Evolutionary conservation across 352 stramenopile genomes (phyloP), one percentile per base, ranked within the genome.

Genomic region (Phytophthora citricola): DNA sequence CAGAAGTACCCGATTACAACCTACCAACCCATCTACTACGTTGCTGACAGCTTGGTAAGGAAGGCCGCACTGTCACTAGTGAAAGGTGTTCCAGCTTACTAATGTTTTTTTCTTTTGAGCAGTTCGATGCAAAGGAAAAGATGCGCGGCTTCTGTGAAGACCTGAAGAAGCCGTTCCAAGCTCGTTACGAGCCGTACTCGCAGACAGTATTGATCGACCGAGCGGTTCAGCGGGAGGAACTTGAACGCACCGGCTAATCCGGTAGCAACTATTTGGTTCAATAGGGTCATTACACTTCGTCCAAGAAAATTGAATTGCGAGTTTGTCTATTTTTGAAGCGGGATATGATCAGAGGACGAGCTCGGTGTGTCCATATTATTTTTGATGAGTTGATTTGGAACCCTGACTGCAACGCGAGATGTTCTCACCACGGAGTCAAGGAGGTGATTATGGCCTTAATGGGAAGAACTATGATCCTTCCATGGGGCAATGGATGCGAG

Each of bases 1-100:
- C 94, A 98, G 61, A 90, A 97, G 40, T 99, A 99, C 72, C 97
- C 97, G 4, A 99, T 99, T 69, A 99, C 97, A 7, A 98, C 90
- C 2, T 99, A 99, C 78, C 97, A 99, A 76, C 96, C 97, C 12
- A 76, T 98, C 14, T 99, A 99, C 79, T 99, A 98, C 72, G 84
- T 98, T 17, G 93, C 97, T n/a, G 92, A 98, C 32, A 98, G 85
- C 54, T 81, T 99, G 62, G 83, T 91, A 64, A 51, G 83, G 58
- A 20, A 20, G 17, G 17, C 17, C 17, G 17, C 17, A 20, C 17
- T 20, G 17, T 20, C 17, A 20, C 17, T 20, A 49, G 41, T 15
- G 31, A 22, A 15, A 17, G 17, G 10, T 9, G 46, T 36, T 50
- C 10, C 24, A 9, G 27, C 40, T 45, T 45, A 24, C 34, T 69